Conservation (phyloP, 2,329 filamentous ascomycete species). For the Claviceps pazoutovae region DNA sequence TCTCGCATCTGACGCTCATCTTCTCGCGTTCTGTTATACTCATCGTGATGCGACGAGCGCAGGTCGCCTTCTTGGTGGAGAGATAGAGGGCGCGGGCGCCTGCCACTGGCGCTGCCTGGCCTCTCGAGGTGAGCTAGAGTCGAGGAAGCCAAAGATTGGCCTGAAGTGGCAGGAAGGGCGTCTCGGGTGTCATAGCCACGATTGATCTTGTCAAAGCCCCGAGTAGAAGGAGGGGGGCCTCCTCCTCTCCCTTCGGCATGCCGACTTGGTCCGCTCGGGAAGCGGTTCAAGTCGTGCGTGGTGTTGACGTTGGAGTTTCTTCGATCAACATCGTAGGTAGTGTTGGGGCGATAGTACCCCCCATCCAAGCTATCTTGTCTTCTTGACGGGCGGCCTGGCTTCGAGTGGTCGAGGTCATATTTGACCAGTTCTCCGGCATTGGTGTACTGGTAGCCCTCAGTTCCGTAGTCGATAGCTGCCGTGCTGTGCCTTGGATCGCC, state of each 20-base stretch:
- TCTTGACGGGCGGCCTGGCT: slow-evolving; percentile 21
- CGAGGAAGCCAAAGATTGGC: slow-evolving; percentile 22
- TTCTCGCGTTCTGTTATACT: slow-evolving; percentile 34
- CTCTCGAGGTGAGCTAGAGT: slow-evolving; percentile 8
- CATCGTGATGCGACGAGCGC: slow-evolving; percentile 30
- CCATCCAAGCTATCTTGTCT: slow-evolving; percentile 43
- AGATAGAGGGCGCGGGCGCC: slow-evolving; percentile 31
- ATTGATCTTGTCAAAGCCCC: slow-evolving; percentile 57
- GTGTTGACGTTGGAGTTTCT: slow-evolving; percentile 33
- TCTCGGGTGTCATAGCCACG: slow-evolving; percentile 32
- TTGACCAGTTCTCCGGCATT: slow-evolving; percentile 46
- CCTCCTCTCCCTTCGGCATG: slow-evolving; percentile 29
- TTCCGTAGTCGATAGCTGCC: slow-evolving; percentile 37
- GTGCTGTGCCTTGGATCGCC: slow-evolving; percentile 29
- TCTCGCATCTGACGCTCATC: slow-evolving; percentile 31
- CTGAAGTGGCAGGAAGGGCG: slow-evolving; percentile 28
- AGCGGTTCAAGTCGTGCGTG: slow-evolving; percentile 27
- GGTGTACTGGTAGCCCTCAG: slow-evolving; percentile 50
- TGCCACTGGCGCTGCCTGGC: slow-evolving; percentile 7
- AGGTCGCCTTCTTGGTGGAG: slow-evolving; percentile 37
- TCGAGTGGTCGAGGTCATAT: slow-evolving; percentile 44
- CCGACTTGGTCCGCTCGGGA: slow-evolving; percentile 23
- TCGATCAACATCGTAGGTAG: slow-evolving; percentile 35
- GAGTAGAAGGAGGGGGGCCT: slow-evolving; percentile 53
- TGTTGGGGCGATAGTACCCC: slow-evolving; percentile 40